Base-by-base conservation (phyloP, 768 basidiomycete species). In the Suillus cothurnatus region DNA sequence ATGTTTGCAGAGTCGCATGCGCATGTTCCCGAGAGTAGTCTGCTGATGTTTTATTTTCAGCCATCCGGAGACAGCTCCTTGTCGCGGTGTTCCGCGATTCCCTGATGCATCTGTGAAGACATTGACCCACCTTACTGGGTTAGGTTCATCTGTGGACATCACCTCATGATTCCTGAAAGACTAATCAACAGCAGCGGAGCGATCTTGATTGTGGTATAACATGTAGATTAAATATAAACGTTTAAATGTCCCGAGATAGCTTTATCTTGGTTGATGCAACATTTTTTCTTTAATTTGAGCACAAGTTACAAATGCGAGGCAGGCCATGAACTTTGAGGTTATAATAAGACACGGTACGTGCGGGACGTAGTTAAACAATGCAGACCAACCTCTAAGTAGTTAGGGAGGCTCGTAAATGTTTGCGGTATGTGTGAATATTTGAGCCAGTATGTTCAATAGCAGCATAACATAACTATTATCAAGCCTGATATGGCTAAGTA, bases 321-420 rank as follows among this genome's bases (percentile, higher is more conserved):
- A 23, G 49, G 49, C 17, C 26, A 8, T 50, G 49, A 47, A 47
- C 45, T n/a, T 43, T n/a, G n/a, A 47, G 45, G 12, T 47, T 14
- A 23, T 23, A 21, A 47, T 47, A 14, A 47, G 5, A 47, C n/a
- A 47, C 9, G 43, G 43, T 45, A 23, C 12, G n/a, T 47, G 11
- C 45, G 12, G n/a, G n/a, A 23, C 3, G 21, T 95, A 91, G 76
- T 97, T 95, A 8, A 53, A 45, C 43, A 45, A 45, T 21, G 43
- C 14, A 21, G 41, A 43, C 41, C 41, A 21, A 43, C 41, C 19
- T 19, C 6, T 19, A n/a, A n/a, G n/a, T n/a, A 19, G 41, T 19
- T 41, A 14, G 41, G 19, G 41, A 41, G 41, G 19, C 43, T 7
- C 19, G 7, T 6, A 9, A 21, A 21, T 3, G 7, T 21, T 43